Evolutionary conservation across 441 rosid genomes (phyloP).

Genomic region (Capsella rubella): DNA sequence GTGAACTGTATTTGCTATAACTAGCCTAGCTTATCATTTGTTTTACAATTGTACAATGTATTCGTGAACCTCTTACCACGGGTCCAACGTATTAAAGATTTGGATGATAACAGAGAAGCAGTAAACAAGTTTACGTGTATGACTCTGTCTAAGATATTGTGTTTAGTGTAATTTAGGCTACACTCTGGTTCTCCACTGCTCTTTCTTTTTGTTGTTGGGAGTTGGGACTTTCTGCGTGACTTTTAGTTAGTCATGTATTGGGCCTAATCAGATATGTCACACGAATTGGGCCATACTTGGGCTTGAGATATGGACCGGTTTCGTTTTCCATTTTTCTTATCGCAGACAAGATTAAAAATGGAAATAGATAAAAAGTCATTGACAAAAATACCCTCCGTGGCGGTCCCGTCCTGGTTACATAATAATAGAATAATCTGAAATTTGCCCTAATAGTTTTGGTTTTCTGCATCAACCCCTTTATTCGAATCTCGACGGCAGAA

Average conservation of each 20-base stretch:
- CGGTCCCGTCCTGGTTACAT: constrained; percentile 12
- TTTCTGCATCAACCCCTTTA: not conserved
- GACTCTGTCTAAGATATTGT: too few relatives aligned
- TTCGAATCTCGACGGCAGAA: constrained; percentile 39
- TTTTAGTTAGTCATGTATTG: too few relatives aligned
- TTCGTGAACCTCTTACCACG: not conserved
- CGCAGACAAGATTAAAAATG: not conserved
- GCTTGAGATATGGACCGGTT: not conserved
- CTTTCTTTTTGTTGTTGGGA: not conserved
- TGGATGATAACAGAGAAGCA: not conserved
- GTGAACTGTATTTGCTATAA: not conserved
- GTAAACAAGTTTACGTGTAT: too few relatives aligned
- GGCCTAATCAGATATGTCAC: too few relatives aligned
- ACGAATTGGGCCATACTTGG: not conserved
- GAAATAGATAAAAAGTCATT: not conserved
- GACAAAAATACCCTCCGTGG: constrained; percentile 18
- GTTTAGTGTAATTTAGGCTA: too few relatives aligned
- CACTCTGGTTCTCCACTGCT: not conserved
- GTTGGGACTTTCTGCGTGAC: too few relatives aligned
- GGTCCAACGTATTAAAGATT: not conserved
- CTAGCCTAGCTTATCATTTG: too few relatives aligned
- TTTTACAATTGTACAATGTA: too few relatives aligned
- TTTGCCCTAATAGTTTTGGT: constrained; percentile 25
- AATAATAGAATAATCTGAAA: constrained; percentile 13
- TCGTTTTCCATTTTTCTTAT: not conserved